These are phyloP conservation scores for Kondoa subrosea DNA, from an alignment of 768 basidiomycete species.

Conservation along the genomic window DNA sequence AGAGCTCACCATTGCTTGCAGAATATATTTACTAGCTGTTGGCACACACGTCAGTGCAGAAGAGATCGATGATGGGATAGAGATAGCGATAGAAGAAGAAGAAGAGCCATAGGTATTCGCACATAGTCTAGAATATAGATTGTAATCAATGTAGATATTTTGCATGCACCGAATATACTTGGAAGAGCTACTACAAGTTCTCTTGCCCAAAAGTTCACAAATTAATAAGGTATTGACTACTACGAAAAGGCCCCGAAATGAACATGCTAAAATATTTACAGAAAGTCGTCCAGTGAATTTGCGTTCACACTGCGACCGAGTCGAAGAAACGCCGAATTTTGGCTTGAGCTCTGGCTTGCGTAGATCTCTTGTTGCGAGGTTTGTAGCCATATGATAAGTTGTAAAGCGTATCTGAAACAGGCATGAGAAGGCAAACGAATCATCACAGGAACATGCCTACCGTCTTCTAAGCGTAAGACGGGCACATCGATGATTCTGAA, in stretches of 20 bases:
- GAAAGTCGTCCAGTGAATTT: not conserved
- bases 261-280: not conserved
- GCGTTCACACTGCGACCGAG: not conserved
- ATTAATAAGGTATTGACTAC: not conserved
- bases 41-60: not conserved
- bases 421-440: not conserved
- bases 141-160: not conserved
- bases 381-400: conserved; percentile 18
- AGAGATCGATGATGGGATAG: not conserved
- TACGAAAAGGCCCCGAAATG: not conserved
- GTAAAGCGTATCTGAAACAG: conserved; percentile 12
- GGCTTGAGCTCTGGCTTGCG: not conserved
- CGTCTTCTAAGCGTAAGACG: conserved; percentile 12
- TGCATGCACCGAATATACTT: not conserved
- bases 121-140: not conserved
- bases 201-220: not conserved
- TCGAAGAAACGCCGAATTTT: not conserved
- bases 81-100: too few species aligned
- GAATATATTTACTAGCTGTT: not conserved
- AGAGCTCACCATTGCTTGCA: not conserved
- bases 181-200: not conserved
- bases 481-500: conserved; percentile 20
- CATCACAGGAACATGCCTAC: not conserved
- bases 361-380: conserved; percentile 7
- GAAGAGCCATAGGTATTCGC: too few species aligned